Evolutionary conservation across 78 protist species (phyloP).

Genomic region (Dictyostelium capitatum): DNA sequence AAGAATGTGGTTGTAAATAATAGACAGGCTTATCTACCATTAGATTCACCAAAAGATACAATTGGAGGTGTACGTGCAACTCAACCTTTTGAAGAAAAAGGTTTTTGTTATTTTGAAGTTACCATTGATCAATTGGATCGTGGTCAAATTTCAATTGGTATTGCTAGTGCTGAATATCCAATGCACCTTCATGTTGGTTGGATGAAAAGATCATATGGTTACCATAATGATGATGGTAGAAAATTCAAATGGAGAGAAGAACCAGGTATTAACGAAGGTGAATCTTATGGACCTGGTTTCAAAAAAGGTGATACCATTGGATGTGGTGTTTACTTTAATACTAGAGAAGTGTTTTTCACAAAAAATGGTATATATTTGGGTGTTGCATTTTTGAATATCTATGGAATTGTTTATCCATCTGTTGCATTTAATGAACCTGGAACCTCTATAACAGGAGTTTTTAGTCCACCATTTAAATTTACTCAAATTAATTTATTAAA

Average conservation of each 20-base stretch:
- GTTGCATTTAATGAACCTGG: constrained; percentile 73
- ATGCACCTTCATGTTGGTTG: constrained; percentile 49
- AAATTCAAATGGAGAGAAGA: constrained; percentile 64
- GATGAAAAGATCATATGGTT: constrained; percentile 67
- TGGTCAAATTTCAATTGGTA: constrained; percentile 55
- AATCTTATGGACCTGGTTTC: constrained; percentile 54
- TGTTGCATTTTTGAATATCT: constrained; percentile 52
- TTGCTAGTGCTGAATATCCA: constrained; percentile 56
- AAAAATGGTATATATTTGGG: constrained; percentile 69
- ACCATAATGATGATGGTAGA: constrained; percentile 79
- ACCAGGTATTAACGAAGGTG: constrained; percentile 53
- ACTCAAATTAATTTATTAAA: constrained; percentile 14
- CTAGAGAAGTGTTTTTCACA: constrained; percentile 66
- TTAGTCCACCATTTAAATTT: constrained; percentile 67
- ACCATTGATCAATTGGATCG: not conserved
- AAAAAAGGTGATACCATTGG: constrained; percentile 73
- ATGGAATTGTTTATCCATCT: constrained; percentile 52
- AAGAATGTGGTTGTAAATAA: constrained; percentile 10
- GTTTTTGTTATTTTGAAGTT: constrained; percentile 66
- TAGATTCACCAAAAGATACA: constrained; percentile 2
- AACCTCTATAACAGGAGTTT: constrained; percentile 36
- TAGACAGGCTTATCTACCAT: constrained; percentile 14
- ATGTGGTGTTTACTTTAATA: constrained; percentile 47
- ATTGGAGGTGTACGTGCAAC: constrained; percentile 66
- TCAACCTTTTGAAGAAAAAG: constrained; percentile 32